These are phyloP conservation scores for Jaapia argillacea DNA, from an alignment of 768 basidiomycete species.

Conservation along the genomic window DNA sequence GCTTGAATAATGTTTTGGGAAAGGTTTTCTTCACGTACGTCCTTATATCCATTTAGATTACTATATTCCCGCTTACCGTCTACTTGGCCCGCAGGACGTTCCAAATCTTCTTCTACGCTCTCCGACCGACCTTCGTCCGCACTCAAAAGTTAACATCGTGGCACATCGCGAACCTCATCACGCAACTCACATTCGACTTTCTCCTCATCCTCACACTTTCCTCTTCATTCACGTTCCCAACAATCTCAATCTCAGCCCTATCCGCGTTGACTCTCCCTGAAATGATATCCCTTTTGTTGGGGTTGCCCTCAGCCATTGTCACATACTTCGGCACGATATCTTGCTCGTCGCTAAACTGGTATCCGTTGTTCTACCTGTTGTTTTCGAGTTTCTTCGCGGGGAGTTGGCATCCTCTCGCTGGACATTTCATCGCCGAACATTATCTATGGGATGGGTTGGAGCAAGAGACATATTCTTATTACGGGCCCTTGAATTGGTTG, in stretches of 20 bases:
- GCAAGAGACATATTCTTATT: conserved; percentile 97
- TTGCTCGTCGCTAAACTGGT: conserved; percentile 24
- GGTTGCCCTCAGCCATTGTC: no score
- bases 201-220: conserved; percentile 44
- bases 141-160: conserved; percentile 71
- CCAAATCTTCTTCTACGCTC: conserved; percentile 96
- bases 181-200: conserved; percentile 66
- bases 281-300: no score
- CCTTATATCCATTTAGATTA: conserved; percentile 1
- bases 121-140: conserved; percentile 90
- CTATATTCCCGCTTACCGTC: neutral
- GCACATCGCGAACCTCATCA: conserved; percentile 72
- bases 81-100: conserved; percentile 57
- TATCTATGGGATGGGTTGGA: conserved; percentile 87
- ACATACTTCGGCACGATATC: no score
- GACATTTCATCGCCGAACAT: conserved; percentile 97
- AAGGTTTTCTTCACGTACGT: conserved; percentile 96
- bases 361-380: conserved; percentile 70
- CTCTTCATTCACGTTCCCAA: no score
- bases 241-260: no score
- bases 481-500: conserved; percentile 80
- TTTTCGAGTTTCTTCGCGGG: conserved; percentile 94
- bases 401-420: conserved; percentile 90
- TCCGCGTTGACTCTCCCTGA: no score
- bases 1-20: conserved; percentile 90